phyloP scores from a whole-genome alignment of 2,329 filamentous ascomycete genomes.

The Tolypocladium album region DNA sequence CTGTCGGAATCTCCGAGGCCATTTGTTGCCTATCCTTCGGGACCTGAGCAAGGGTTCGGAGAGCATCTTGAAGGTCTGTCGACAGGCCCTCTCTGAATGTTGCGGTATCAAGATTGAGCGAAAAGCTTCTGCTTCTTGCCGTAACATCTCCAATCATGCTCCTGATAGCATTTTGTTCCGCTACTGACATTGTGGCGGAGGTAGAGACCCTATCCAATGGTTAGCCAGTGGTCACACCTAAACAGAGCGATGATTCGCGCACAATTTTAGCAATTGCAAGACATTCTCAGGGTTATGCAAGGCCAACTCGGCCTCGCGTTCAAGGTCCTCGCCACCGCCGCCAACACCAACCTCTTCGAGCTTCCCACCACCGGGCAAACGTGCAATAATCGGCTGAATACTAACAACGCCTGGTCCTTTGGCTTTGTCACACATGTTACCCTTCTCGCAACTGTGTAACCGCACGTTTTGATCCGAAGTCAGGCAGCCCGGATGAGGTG shows the following conservation, averaged over 20 bases:
- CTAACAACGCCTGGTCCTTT: slow-evolving; percentile 48
- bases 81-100: slow-evolving; percentile 8
- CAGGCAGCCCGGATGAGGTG: slow-evolving; percentile 57
- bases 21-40: too few relatives aligned
- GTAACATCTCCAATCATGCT: slow-evolving; percentile 6
- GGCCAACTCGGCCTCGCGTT: slow-evolving; percentile 56
- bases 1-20: background rate
- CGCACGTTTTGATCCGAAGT: slow-evolving; percentile 51
- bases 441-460: slow-evolving; percentile 80
- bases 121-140: slow-evolving; percentile 13
- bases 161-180: slow-evolving; percentile 4
- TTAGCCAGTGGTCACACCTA: background rate
- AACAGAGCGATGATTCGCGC: background rate
- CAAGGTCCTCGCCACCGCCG: slow-evolving; percentile 67
- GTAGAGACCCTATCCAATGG: slow-evolving; percentile 8
- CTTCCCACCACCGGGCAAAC: slow-evolving; percentile 46
- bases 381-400: slow-evolving; percentile 69
- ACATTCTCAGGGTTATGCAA: slow-evolving; percentile 42
- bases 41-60: background rate
- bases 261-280: slow-evolving; percentile 32
- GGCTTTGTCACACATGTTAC: slow-evolving; percentile 45
- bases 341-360: slow-evolving; percentile 67
- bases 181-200: slow-evolving; percentile 2
- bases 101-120: slow-evolving; percentile 12
- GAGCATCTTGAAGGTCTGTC: slow-evolving; percentile 1